Evolutionary conservation across 2,329 filamentous ascomycete species (phyloP), one percentile per base, ranked within the genome.

Genomic region (Hypoxylon sp.): DNA sequence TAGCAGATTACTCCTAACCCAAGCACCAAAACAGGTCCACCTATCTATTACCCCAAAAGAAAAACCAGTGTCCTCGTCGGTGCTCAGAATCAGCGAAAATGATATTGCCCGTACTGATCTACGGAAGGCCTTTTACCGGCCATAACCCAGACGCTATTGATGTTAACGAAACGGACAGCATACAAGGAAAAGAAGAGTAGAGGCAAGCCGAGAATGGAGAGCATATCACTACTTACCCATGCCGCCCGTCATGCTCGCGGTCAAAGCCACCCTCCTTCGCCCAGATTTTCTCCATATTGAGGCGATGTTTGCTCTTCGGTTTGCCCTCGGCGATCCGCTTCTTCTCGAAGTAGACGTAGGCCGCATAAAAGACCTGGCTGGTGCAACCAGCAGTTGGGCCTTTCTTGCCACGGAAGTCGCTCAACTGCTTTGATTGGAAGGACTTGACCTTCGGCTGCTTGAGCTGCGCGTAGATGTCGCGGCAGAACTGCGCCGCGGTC

Each of bases 261-360:
- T 70, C 62, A 30, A 68, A 53, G 3, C 61, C 46, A 4, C 24
- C 56, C 0, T 48, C 50, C 38, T 48, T 62, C 12, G 51, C 53
- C 68, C 70, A 73, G 9, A 71, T 50, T 7, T 66, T 63, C 71
- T 87, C 84, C 82, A 86, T 86, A 30, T 82, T 79, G 65, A 78
- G 38, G 11, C 85, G 75, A 70, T 83, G 80, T 65, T 82, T 80
- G 20, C 73, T 80, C 79, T 87, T 88, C 16, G 81, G 78, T 76
- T 84, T 86, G 0, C 78, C 77, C 67, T 85, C 79, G 67, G 79
- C 79, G 59, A 88, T 75, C 14, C 85, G 76, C 67, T 85, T 61
- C 78, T 89, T 88, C 78, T 89, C 85, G 69, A 89, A 89, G 72
- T 82, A 87, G 24, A 87, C 81, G 73, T 88, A 89, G 0, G 80